These are phyloP conservation scores for Exophiala alcalophila DNA, from an alignment of 2,329 filamentous ascomycete genomes.

Conservation along the genomic window DNA sequence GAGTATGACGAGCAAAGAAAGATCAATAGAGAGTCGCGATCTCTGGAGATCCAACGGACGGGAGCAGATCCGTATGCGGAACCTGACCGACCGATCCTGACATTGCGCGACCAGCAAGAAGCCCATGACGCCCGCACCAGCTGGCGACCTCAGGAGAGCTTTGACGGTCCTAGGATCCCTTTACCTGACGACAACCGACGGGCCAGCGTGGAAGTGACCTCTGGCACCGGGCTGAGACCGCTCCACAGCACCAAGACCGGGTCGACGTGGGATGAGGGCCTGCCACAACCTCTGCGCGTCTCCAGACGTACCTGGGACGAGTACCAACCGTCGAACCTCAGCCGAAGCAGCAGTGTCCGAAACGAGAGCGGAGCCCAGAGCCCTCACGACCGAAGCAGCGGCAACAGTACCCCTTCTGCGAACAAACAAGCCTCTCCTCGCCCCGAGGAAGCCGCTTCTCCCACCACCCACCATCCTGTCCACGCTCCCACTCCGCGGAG, in stretches of 20 bases:
- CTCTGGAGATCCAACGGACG: slow-evolving; percentile 29
- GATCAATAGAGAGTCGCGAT: slow-evolving; percentile 23
- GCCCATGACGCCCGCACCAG: slow-evolving; percentile 28
- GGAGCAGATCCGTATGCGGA: slow-evolving; percentile 9
- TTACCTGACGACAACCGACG: slow-evolving; percentile 12
- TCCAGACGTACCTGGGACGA: slow-evolving; percentile 27
- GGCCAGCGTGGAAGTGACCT: slow-evolving; percentile 22
- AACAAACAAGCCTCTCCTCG: slow-evolving; percentile 12
- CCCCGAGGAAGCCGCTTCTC: slow-evolving; percentile 1
- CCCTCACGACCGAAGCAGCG: slow-evolving; percentile 8
- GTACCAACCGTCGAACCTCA: slow-evolving; percentile 17
- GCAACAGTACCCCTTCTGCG: slow-evolving; percentile 14
- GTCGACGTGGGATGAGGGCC: slow-evolving; percentile 28
- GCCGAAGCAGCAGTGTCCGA: slow-evolving; percentile 20
- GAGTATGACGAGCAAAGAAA: slow-evolving; percentile 30
- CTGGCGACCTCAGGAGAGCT: slow-evolving; percentile 29
- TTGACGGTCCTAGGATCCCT: slow-evolving; percentile 15
- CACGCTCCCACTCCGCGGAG: slow-evolving; percentile 16
- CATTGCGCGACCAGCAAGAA: slow-evolving; percentile 30
- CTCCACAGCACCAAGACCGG: slow-evolving; percentile 24
- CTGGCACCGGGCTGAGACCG: slow-evolving; percentile 19
- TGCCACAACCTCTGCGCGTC: slow-evolving; percentile 26
- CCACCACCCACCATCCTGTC: slow-evolving; percentile 1
- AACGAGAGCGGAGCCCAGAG: slow-evolving; percentile 5
- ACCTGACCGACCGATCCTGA: slow-evolving; percentile 24